Evolutionary conservation across 2,329 filamentous ascomycete species (phyloP), one percentile per base, ranked within the genome.

Genomic region (Alternaria novae-zelandiae): DNA sequence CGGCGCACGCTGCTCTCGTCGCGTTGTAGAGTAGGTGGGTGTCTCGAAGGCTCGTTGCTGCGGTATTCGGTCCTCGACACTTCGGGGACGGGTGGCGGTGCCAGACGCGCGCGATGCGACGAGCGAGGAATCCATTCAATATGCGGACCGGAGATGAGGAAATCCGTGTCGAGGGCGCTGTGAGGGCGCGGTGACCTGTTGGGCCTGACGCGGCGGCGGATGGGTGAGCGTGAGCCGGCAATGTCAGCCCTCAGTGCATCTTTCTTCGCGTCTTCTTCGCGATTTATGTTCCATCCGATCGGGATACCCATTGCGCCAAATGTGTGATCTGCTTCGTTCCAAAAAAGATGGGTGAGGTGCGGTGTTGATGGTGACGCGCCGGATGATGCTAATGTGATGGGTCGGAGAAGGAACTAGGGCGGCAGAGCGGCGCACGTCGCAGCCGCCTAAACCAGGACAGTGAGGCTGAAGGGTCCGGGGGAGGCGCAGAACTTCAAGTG

Each of bases 171-270:
- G 54, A 69, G 69, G 30, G 67, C 63, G 55, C 53, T 65, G 44
- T 36, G 69, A 57, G 57, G 68, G 66, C 60, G 59, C 41, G 73
- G 68, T 25, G 72, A 71, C 68, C 69, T 68, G 59, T 67, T 69
- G 30, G 67, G 65, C 47, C 75, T 72, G 46, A 69, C 69, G 68
- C 84, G 82, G 62, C 88, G 85, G 64, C 88, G 85, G 71, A 90
- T 89, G 45, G 86, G 79, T 43, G 86, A 89, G 73, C 87, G 86
- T 59, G 82, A 75, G 50, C 86, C 86, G 61, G 84, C 83, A 41
- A 83, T 77, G 71, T 89, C 87, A 66, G 75, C 77, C 75, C 87
- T 88, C 66, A 81, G 74, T 57, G 81, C 75, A 61, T 81, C 78
- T 57, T 81, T 82, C 23, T 78, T 76, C 64, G 66, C 70, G 59